These are phyloP conservation scores for grape (Vitis vinifera) DNA, from an alignment of 164 flowering plant species.

Conservation along the genomic window DNA sequence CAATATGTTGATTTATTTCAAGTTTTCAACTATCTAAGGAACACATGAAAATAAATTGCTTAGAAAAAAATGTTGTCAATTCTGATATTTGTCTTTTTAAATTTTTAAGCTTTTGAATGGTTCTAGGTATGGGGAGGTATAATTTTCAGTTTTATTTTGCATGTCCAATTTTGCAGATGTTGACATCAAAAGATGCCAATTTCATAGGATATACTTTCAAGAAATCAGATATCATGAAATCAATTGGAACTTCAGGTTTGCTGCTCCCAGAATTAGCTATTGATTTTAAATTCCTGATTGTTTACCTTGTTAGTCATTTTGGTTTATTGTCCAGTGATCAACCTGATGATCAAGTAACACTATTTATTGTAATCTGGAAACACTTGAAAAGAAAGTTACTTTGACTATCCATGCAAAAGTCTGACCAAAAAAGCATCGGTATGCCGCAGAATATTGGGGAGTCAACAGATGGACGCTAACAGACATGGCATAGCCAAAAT, in stretches of 20 bases:
- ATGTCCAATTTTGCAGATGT: slow-evolving; percentile 59
- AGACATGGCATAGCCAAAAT: neutral
- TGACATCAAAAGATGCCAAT: slow-evolving; percentile 84
- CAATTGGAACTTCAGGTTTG: slow-evolving; percentile 70
- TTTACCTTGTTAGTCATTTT: neutral
- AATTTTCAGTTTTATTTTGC: neutral
- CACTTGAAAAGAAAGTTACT: too few relatives aligned
- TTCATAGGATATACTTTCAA: slow-evolving; percentile 84
- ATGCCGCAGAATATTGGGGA: too few relatives aligned
- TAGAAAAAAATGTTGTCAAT: too few relatives aligned
- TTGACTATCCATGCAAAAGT: neutral
- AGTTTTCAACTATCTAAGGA: too few relatives aligned
- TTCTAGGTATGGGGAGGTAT: too few relatives aligned
- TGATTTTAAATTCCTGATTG: neutral
- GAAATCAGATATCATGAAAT: slow-evolving; percentile 70
- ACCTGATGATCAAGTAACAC: neutral
- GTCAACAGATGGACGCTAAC: neutral
- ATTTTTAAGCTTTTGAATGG: too few relatives aligned
- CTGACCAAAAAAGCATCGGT: neutral
- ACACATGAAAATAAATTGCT: too few relatives aligned
- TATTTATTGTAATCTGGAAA: neutral
- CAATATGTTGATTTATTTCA: too few relatives aligned
- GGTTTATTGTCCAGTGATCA: neutral
- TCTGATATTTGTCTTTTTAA: too few relatives aligned
- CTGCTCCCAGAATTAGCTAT: neutral